phyloP scores from a whole-genome alignment of 352 stramenopile genomes.

The Phytophthora syringae region DNA sequence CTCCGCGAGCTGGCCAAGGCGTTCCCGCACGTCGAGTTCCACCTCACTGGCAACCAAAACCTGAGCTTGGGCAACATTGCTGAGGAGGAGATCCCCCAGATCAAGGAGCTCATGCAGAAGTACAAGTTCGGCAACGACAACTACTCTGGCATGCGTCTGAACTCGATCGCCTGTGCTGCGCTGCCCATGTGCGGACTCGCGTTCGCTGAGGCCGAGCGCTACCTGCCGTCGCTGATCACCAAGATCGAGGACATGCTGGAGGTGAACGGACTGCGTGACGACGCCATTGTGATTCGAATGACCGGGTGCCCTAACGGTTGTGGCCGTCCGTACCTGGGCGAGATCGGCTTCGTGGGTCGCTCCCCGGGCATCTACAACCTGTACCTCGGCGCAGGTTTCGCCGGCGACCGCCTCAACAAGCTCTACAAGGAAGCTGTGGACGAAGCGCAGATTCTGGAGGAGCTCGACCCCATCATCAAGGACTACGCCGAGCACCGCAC shows the following conservation, averaged over 20 bases:
- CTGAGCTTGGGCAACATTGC: constrained; percentile 95
- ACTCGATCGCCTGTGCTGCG: constrained; percentile 95
- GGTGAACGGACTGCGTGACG: constrained; percentile 90
- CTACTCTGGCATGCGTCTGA: constrained; percentile 81
- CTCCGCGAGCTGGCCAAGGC: constrained; percentile 92
- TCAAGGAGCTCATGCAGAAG: constrained; percentile 93
- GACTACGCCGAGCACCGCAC: constrained; percentile 75
- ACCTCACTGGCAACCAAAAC: constrained; percentile 96
- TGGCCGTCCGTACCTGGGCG: constrained; percentile 96
- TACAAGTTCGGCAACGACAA: constrained; percentile 92
- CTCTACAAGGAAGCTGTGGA: constrained; percentile 84
- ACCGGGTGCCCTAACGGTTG: constrained; percentile 99
- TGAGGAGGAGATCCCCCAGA: constrained; percentile 87
- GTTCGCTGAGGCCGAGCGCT: constrained; percentile 96
- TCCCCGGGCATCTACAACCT: constrained; percentile 97
- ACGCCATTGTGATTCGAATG: constrained; percentile 98
- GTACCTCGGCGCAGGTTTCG: constrained; percentile 93
- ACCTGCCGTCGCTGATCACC: constrained; percentile 94
- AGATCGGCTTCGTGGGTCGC: constrained; percentile 98
- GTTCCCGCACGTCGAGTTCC: constrained; percentile 93
- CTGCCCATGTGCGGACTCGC: constrained; percentile 96
- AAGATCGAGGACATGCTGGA: constrained; percentile 93
- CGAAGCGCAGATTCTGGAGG: constrained; percentile 77
- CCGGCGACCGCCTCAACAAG: constrained; percentile 81
- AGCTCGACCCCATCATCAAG: constrained; percentile 79